phyloP scores from a whole-genome alignment of 2,329 filamentous ascomycete species.

The Tolypocladium album region DNA sequence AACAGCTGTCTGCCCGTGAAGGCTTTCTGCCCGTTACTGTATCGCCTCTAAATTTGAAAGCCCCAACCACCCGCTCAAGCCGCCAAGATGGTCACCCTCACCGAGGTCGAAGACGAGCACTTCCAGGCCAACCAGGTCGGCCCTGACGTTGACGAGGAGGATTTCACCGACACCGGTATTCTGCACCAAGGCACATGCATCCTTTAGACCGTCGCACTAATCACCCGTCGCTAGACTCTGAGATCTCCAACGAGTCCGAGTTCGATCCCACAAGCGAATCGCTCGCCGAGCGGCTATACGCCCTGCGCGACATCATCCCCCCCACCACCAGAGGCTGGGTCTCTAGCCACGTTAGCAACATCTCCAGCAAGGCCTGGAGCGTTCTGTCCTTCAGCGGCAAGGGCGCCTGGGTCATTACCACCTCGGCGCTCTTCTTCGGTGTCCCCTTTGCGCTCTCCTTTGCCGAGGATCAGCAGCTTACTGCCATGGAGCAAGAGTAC shows the following conservation, averaged over 20 bases:
- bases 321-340: constrained; percentile 61
- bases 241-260: constrained; percentile 73
- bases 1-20: neutral
- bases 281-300: constrained; percentile 58
- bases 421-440: constrained; percentile 77
- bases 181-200: constrained; percentile 7
- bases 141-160: constrained; percentile 76
- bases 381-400: constrained; percentile 68
- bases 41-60: neutral
- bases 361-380: constrained; percentile 36
- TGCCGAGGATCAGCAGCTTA: constrained; percentile 90
- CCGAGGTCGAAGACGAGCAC: constrained; percentile 94
- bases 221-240: constrained; percentile 47
- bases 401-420: constrained; percentile 83
- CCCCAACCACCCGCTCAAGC: constrained; percentile 4
- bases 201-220: constrained; percentile 4
- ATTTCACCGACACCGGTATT: constrained; percentile 88
- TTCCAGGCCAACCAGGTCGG: constrained; percentile 63
- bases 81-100: constrained; percentile 81
- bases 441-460: constrained; percentile 91
- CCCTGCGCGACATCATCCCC: constrained; percentile 66
- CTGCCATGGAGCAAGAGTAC: constrained; percentile 97
- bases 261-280: constrained; percentile 49
- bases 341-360: constrained; percentile 47
- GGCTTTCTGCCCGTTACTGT: neutral